A percentile compares a stretch with the other conserved stretches of the same genome.
phyloP scores from a whole-genome alignment of 192 early-diverging fungal species.

The Rhizoclosmatium globosum region DNA sequence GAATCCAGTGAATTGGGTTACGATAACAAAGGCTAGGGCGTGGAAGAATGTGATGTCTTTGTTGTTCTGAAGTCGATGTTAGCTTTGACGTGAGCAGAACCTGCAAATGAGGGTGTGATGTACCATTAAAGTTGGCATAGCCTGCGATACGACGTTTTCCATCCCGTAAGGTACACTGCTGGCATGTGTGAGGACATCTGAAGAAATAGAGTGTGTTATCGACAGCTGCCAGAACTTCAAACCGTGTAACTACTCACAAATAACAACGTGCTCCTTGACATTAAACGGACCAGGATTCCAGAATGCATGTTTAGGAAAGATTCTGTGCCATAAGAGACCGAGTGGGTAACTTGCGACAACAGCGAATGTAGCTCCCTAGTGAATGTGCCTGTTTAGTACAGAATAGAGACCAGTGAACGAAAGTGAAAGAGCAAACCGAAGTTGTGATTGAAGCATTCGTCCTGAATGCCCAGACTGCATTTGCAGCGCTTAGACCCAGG shows the following conservation, averaged over 20 bases:
- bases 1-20: slow-evolving; percentile 74
- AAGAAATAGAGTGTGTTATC: not conserved
- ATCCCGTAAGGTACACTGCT: not conserved
- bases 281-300: slow-evolving; percentile 89
- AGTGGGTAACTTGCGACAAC: too few species aligned
- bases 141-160: slow-evolving; percentile 9
- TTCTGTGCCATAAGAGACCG: too few species aligned
- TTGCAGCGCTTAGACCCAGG: slow-evolving; percentile 10
- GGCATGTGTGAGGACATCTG: not conserved
- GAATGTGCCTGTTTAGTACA: too few species aligned
- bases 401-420: too few species aligned
- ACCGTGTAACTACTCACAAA: slow-evolving; percentile 34
- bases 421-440: too few species aligned
- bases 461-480: slow-evolving; percentile 41
- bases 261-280: slow-evolving; percentile 89
- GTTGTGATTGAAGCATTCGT: slow-evolving; percentile 52
- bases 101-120: too few species aligned
- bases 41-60: slow-evolving; percentile 17
- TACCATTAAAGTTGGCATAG: not conserved
- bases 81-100: too few species aligned
- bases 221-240: not conserved
- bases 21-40: slow-evolving; percentile 57
- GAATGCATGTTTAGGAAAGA: too few species aligned
- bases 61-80: too few species aligned
- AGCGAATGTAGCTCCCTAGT: too few species aligned